A percentile compares a stretch with the other conserved stretches of the same genome.
These are phyloP conservation scores for Yamadazyma membranifaciens DNA, from an alignment of 1,139 yeast species.

Conservation along the genomic window DNA sequence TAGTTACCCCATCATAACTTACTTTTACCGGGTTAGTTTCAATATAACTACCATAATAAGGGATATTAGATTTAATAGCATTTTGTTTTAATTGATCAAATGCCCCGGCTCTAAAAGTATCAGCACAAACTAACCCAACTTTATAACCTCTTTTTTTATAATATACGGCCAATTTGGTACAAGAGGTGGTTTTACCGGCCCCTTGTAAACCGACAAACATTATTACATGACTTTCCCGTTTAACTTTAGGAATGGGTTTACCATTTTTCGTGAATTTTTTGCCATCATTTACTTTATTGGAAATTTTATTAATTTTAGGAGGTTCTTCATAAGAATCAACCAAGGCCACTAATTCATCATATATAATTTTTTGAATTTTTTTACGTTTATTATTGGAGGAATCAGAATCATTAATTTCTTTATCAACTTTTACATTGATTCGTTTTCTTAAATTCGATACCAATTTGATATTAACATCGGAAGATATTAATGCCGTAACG, in stretches of 20 bases:
- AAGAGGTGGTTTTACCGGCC: constrained; percentile 97
- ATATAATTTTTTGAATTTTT: constrained; percentile 85
- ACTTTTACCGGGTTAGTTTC: constrained; percentile 96
- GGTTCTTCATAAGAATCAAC: constrained; percentile 72
- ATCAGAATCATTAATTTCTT: constrained; percentile 51
- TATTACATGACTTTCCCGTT: constrained; percentile 52
- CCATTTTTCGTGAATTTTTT: constrained; percentile 22
- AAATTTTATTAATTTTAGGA: constrained; percentile 78
- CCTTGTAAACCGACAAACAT: constrained; percentile 99
- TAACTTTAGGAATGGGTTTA: constrained; percentile 26
- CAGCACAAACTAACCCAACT: constrained; percentile 97
- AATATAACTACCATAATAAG: constrained; percentile 91
- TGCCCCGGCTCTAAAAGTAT: constrained; percentile 99
- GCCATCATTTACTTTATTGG: constrained; percentile 9
- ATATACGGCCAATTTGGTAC: constrained; percentile 94
- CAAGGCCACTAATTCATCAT: constrained; percentile 83
- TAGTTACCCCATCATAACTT: constrained; percentile 86
- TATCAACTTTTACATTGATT: constrained; percentile 52
- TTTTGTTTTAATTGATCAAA: constrained; percentile 97
- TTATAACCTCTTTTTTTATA: constrained; percentile 92
- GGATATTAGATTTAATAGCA: constrained; percentile 92
- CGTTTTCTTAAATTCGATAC: constrained; percentile 77
- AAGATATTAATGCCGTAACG: constrained; percentile 83
- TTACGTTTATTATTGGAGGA: constrained; percentile 63
- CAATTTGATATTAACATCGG: constrained; percentile 86